Percentiles rank a stretch among this genome's conserved stretches.
Conservation (phyloP, 306 rosid species). For the Luffa aegyptiaca region DNA sequence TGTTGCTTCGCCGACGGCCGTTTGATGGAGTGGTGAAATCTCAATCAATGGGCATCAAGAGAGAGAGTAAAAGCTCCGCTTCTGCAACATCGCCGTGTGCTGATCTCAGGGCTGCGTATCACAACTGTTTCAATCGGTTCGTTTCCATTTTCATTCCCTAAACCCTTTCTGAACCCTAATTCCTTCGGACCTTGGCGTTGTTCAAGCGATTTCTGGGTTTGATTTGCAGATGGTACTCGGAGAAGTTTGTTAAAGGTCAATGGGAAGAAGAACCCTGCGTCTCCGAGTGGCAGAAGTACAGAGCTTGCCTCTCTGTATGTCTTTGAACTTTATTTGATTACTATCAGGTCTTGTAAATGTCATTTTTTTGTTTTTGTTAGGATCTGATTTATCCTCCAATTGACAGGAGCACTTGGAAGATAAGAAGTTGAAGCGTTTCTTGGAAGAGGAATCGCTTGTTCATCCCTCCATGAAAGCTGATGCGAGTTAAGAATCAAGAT, state of each 20-base stretch:
- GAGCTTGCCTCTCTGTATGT: conserved; percentile 69
- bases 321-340: not conserved
- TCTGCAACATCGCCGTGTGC: conserved; percentile 67
- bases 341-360: not conserved
- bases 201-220: not conserved
- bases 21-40: not conserved
- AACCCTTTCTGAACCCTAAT: conserved; percentile 22
- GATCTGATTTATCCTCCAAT: not conserved
- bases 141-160: not conserved
- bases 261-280: conserved; percentile 66
- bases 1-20: not conserved
- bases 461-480: conserved; percentile 9
- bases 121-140: conserved; percentile 84
- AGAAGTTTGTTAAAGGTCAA: conserved; percentile 61
- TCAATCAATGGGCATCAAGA: conserved; percentile 18
- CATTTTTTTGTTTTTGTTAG: not conserved
- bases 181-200: not conserved
- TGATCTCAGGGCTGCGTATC: conserved; percentile 60
- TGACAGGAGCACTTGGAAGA: conserved; percentile 65
- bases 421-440: conserved; percentile 51
- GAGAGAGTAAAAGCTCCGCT: conserved; percentile 26
- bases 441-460: conserved; percentile 48
- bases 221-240: conserved; percentile 57
- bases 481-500: conserved; percentile 17
- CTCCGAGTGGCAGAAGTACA: conserved; percentile 73